Conservation (phyloP, 495 filamentous ascomycete species). For the Pseudomonodictys pantanalensis region DNA sequence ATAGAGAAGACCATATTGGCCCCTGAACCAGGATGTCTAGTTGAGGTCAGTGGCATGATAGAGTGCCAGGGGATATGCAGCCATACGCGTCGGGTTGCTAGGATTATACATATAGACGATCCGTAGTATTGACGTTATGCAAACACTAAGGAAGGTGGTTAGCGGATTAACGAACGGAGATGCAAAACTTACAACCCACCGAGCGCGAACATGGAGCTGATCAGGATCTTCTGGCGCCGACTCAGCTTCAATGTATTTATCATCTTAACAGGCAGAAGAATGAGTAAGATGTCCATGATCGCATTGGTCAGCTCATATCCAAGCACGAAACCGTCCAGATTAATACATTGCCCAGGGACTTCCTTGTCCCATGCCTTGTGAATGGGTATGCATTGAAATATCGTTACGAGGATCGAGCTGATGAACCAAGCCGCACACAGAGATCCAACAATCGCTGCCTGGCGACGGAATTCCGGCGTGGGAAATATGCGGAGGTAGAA, state of each 20-base stretch:
- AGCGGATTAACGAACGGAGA: background rate
- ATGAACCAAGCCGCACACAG: background rate
- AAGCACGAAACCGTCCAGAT: background rate
- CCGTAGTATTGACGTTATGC: background rate
- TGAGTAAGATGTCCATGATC: background rate
- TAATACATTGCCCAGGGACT: background rate
- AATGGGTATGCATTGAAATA: background rate
- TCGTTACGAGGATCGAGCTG: background rate
- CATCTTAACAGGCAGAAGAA: background rate
- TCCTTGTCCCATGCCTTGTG: background rate
- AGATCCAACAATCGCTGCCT: background rate
- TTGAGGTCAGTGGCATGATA: background rate
- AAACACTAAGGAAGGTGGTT: background rate
- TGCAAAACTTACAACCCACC: background rate
- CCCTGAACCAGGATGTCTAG: background rate
- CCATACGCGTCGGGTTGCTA: background rate
- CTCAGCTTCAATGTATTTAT: background rate
- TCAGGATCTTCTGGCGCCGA: background rate
- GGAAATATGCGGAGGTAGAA: conserved; percentile 1
- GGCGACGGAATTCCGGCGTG: background rate
- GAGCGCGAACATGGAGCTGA: background rate
- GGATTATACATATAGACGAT: background rate
- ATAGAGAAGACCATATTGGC: background rate
- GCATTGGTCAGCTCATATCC: conserved; percentile 1
- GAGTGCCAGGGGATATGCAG: too few relatives aligned